Percentiles rank a stretch among this genome's conserved stretches.
Evolutionary conservation across 163 green algal species (phyloP).

Genomic region (Chlorella variabilis): DNA sequence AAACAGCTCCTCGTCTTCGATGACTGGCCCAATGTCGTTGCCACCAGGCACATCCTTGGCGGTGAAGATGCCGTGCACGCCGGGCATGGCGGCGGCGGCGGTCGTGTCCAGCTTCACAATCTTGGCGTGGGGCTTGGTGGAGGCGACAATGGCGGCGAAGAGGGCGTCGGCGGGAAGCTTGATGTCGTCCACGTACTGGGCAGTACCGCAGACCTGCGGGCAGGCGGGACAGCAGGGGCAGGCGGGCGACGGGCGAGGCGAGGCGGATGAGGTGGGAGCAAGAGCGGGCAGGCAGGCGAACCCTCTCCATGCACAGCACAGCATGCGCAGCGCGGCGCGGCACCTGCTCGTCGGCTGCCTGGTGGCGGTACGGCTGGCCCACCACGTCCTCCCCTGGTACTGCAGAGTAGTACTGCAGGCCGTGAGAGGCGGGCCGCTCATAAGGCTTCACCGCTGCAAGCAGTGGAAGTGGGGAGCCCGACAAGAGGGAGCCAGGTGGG

Average conservation of each 20-base stretch:
- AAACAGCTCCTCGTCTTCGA: conserved; percentile 92
- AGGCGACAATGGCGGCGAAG: conserved; percentile 85
- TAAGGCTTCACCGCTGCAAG: conserved; percentile 58
- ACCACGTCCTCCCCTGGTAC: conserved; percentile 66
- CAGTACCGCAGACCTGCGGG: conserved; percentile 92
- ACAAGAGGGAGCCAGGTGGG: neutral
- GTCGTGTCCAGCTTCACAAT: conserved; percentile 73
- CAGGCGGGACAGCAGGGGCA: conserved; percentile 13
- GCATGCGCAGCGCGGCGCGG: too few species aligned
- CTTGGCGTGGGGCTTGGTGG: conserved; percentile 77
- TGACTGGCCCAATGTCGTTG: conserved; percentile 88
- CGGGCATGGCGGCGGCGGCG: conserved; percentile 61
- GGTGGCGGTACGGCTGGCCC: conserved; percentile 84
- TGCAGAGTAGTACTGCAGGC: conserved; percentile 83
- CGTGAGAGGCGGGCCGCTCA: conserved; percentile 68
- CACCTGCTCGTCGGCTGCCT: conserved; percentile 92
- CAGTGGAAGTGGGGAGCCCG: neutral
- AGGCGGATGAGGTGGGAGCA: too few species aligned
- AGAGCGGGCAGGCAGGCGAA: neutral
- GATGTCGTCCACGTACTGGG: conserved; percentile 94
- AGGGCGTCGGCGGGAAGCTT: conserved; percentile 69
- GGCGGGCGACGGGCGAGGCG: too few species aligned
- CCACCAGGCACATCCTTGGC: conserved; percentile 80
- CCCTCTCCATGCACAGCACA: too few species aligned
- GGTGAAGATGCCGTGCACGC: conserved; percentile 83